These are phyloP conservation scores for Physaria fendleri DNA, from an alignment of 345 rosid species.

Conservation along the genomic window DNA sequence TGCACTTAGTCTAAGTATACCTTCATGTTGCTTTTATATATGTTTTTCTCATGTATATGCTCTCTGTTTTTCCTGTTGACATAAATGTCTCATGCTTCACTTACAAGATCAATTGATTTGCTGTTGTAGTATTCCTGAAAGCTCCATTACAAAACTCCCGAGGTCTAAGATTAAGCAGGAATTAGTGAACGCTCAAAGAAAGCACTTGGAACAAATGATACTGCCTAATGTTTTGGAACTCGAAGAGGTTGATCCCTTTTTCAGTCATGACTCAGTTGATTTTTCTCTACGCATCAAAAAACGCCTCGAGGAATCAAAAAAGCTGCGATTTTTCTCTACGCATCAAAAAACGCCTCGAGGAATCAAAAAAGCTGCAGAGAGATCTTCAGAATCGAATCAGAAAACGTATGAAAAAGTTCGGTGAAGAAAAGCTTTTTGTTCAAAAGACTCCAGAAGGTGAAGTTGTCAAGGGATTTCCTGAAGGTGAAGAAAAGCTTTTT, in stretches of 20 bases:
- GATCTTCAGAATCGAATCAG: conserved; percentile 57
- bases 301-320: conserved; percentile 64
- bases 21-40: not conserved
- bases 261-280: conserved; percentile 48
- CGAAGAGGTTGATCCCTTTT: conserved; percentile 58
- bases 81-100: conserved; percentile 10
- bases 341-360: conserved; percentile 55
- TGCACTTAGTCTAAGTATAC: not conserved
- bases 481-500: conserved; percentile 68
- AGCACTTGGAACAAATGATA: conserved; percentile 65
- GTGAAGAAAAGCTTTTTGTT: conserved; percentile 64
- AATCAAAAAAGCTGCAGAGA: conserved; percentile 70
- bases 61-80: conserved; percentile 3
- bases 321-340: conserved; percentile 65
- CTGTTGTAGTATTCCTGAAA: conserved; percentile 44
- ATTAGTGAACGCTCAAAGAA: conserved; percentile 62
- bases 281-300: conserved; percentile 57
- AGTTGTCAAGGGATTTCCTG: too few species aligned
- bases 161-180: conserved; percentile 66
- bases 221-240: conserved; percentile 63
- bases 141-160: conserved; percentile 47
- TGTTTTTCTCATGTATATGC: not conserved
- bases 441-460: conserved; percentile 65
- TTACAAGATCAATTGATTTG: conserved; percentile 17
- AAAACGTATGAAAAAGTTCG: conserved; percentile 62